These are phyloP conservation scores for Termitomyces sp. DNA, from an alignment of 768 basidiomycete genomes.

Conservation along the genomic window DNA sequence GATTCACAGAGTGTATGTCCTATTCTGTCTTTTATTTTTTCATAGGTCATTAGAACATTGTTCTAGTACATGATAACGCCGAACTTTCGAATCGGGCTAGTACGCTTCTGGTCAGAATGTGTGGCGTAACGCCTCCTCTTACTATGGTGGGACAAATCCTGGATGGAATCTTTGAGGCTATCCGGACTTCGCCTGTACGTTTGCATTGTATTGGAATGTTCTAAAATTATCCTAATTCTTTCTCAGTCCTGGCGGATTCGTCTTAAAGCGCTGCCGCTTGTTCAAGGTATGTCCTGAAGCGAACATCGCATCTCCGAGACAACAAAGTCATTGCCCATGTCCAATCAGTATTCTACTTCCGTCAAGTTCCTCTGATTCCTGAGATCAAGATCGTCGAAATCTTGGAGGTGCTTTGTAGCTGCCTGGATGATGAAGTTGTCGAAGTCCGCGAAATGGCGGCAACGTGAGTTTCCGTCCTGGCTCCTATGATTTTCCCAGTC, in stretches of 20 bases:
- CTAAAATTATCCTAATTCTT: background rate
- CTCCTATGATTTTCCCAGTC: background rate
- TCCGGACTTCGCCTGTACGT: conserved; percentile 68
- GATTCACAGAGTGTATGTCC: conserved; percentile 61
- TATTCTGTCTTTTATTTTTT: background rate
- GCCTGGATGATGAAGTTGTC: conserved; percentile 80
- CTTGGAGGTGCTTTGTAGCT: conserved; percentile 77
- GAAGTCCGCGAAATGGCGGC: conserved; percentile 91
- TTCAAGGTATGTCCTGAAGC: conserved; percentile 50
- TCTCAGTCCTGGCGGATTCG: conserved; percentile 82
- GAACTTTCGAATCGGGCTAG: conserved; percentile 64
- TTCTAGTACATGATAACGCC: conserved; percentile 64
- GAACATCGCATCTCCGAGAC: background rate
- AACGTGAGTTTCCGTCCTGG: conserved; percentile 40
- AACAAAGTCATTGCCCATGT: background rate
- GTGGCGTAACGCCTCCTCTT: conserved; percentile 75
- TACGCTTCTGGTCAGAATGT: conserved; percentile 75
- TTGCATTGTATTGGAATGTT: background rate
- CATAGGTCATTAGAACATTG: background rate
- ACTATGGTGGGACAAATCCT: conserved; percentile 65
- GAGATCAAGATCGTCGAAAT: conserved; percentile 76
- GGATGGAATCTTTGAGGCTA: conserved; percentile 68
- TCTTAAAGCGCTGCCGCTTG: conserved; percentile 77
- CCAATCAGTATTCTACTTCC: conserved; percentile 76
- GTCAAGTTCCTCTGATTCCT: conserved; percentile 75